Conservation (phyloP, 371 early-diverging fungal species). For the Rhizopus delemar region DNA sequence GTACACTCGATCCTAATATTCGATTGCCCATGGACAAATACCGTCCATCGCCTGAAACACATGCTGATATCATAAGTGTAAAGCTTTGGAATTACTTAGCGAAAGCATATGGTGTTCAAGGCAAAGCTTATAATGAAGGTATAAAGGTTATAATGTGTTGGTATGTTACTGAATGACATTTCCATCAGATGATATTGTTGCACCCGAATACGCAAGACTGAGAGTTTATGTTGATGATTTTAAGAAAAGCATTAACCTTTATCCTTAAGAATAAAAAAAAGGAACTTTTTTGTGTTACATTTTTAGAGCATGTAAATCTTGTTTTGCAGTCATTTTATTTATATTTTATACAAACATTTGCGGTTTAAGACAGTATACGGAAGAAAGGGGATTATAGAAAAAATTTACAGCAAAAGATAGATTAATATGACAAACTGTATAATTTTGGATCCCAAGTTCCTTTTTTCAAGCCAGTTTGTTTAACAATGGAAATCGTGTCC, state of each 20-base stretch:
- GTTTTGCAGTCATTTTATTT: too few species aligned
- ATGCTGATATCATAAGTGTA: conserved; percentile 50
- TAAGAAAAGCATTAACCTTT: conserved; percentile 43
- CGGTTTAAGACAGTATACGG: background rate
- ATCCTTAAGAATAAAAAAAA: conserved; percentile 24
- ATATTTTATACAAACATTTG: background rate
- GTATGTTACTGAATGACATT: background rate
- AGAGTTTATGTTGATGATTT: conserved; percentile 47
- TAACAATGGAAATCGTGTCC: conserved; percentile 27
- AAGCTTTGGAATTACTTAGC: conserved; percentile 38
- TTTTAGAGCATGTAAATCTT: too few species aligned
- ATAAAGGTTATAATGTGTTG: background rate
- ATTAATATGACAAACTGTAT: conserved; percentile 13
- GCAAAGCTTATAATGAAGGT: conserved; percentile 48
- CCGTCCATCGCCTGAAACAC: conserved; percentile 48
- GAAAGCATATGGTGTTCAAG: conserved; percentile 46
- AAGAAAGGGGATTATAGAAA: background rate
- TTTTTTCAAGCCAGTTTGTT: conserved; percentile 30
- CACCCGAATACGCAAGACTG: conserved; percentile 47
- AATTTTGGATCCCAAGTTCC: conserved; percentile 42
- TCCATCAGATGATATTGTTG: conserved; percentile 35
- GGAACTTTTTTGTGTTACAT: too few species aligned
- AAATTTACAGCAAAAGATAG: conserved; percentile 1
- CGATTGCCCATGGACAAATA: conserved; percentile 48
- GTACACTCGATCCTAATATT: conserved; percentile 43